phyloP scores from a whole-genome alignment of 2,329 filamentous ascomycete species.

The Exserohilum rostratum region DNA sequence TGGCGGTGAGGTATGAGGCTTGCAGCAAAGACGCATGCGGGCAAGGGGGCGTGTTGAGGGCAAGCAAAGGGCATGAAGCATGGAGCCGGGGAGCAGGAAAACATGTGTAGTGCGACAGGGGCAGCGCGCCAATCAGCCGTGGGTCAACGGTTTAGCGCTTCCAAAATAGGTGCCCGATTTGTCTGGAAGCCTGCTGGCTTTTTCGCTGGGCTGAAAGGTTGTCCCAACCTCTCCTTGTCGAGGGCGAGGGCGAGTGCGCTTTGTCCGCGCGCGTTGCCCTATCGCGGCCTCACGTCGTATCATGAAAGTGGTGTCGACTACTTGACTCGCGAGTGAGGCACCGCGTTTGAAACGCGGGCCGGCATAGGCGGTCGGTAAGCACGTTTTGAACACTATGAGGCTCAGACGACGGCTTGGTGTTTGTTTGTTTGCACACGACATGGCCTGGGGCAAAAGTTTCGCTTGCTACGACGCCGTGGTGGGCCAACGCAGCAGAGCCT shows the following conservation, averaged over 20 bases:
- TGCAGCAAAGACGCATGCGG: slow-evolving; percentile 23
- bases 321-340: slow-evolving; percentile 15
- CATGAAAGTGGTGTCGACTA: slow-evolving; percentile 5
- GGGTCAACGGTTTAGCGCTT: slow-evolving; percentile 29
- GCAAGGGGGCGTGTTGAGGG: slow-evolving; percentile 13
- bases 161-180: slow-evolving; percentile 32
- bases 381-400: slow-evolving; percentile 18
- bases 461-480: slow-evolving; percentile 12
- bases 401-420: slow-evolving; percentile 27
- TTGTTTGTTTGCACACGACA: slow-evolving; percentile 29
- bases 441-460: background rate
- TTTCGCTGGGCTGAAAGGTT: slow-evolving; percentile 24
- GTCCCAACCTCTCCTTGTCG: slow-evolving; percentile 21
- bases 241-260: background rate
- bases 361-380: slow-evolving; percentile 8
- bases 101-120: slow-evolving; percentile 24
- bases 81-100: slow-evolving; percentile 18
- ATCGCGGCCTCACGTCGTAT: slow-evolving; percentile 18
- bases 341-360: slow-evolving; percentile 11
- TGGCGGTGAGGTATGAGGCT: slow-evolving; percentile 36
- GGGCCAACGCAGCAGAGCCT: slow-evolving; percentile 25
- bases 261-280: no score
- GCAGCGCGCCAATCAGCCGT: slow-evolving; percentile 36
- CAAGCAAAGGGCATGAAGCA: slow-evolving; percentile 6
- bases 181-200: slow-evolving; percentile 27